Percentiles rank a stretch among this genome's conserved stretches.
These are phyloP conservation scores for Lachancea sp. DNA, from an alignment of 805 yeast genomes.

Conservation along the genomic window DNA sequence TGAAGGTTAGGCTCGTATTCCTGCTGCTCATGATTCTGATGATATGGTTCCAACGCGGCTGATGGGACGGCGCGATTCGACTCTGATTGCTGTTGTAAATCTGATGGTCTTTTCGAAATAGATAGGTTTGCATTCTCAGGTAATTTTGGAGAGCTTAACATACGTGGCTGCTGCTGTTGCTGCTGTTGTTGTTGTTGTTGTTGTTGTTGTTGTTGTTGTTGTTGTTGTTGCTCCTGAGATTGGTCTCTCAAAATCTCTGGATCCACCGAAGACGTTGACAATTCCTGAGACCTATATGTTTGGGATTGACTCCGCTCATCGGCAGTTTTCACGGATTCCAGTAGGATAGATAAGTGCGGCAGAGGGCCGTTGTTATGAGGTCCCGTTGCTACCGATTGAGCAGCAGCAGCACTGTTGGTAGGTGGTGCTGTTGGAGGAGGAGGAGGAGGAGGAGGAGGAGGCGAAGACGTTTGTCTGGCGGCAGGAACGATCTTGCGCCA, in stretches of 20 bases:
- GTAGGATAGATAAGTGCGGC: constrained; percentile 13
- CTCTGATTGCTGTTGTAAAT: background rate
- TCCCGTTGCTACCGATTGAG: background rate
- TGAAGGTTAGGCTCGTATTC: background rate
- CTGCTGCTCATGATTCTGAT: background rate
- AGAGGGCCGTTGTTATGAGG: background rate
- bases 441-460: background rate
- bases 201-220: background rate
- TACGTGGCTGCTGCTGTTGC: background rate
- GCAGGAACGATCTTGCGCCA: constrained; percentile 5
- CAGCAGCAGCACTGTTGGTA: background rate
- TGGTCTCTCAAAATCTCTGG: constrained; percentile 5
- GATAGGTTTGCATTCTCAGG: background rate
- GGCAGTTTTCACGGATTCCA: constrained; percentile 5
- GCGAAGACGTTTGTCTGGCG: background rate
- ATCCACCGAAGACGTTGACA: constrained; percentile 1
- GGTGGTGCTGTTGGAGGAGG: background rate
- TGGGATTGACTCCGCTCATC: constrained; percentile 1
- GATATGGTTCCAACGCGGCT: background rate
- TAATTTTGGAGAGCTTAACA: background rate
- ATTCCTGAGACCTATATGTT: background rate
- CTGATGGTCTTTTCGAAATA: background rate
- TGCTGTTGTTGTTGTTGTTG: background rate
- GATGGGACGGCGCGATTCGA: background rate
- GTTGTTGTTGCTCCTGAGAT: constrained; percentile 4